These are phyloP conservation scores for Talaromyces ruber DNA, from an alignment of 495 filamentous ascomycete species.

Conservation along the genomic window DNA sequence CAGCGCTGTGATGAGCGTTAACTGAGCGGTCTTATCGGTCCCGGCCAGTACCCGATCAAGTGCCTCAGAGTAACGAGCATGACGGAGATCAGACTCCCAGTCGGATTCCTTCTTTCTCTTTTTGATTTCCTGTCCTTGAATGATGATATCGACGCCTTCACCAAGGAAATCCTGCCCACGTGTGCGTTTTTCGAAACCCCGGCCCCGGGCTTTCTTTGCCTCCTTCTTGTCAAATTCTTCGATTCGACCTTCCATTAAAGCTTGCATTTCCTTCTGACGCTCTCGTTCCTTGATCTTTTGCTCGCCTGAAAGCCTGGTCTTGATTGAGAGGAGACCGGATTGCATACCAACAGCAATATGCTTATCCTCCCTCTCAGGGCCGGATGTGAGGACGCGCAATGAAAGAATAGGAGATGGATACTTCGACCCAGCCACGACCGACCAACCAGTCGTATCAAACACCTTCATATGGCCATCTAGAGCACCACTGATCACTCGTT, in stretches of 20 bases:
- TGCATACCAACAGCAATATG: slow-evolving; percentile 93
- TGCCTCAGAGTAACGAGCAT: slow-evolving; percentile 66
- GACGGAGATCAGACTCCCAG: slow-evolving; percentile 77
- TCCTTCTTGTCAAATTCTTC: slow-evolving; percentile 58
- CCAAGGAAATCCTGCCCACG: slow-evolving; percentile 77
- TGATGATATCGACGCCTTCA: slow-evolving; percentile 79
- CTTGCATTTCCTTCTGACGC: slow-evolving; percentile 77
- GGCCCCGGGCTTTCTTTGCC: slow-evolving; percentile 56
- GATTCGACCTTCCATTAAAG: slow-evolving; percentile 67
- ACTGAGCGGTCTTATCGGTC: slow-evolving; percentile 45
- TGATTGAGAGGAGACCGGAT: slow-evolving; percentile 78
- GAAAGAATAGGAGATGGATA: slow-evolving; percentile 87
- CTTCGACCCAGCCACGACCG: slow-evolving; percentile 83
- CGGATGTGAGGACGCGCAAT: slow-evolving; percentile 61
- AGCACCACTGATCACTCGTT: slow-evolving; percentile 73
- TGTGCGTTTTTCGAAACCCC: slow-evolving; percentile 58
- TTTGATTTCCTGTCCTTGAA: slow-evolving; percentile 59
- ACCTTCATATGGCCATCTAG: slow-evolving; percentile 96
- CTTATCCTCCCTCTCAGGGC: slow-evolving; percentile 61
- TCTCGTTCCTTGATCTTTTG: slow-evolving; percentile 72
- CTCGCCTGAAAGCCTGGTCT: slow-evolving; percentile 75
- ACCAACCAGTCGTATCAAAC: slow-evolving; percentile 86
- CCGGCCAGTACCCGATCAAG: slow-evolving; percentile 67
- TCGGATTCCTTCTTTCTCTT: slow-evolving; percentile 50
- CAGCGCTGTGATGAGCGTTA: slow-evolving; percentile 75